Evolutionary conservation across 1,139 yeast genomes (phyloP).

Genomic region (Saccharomyces hybrid): DNA sequence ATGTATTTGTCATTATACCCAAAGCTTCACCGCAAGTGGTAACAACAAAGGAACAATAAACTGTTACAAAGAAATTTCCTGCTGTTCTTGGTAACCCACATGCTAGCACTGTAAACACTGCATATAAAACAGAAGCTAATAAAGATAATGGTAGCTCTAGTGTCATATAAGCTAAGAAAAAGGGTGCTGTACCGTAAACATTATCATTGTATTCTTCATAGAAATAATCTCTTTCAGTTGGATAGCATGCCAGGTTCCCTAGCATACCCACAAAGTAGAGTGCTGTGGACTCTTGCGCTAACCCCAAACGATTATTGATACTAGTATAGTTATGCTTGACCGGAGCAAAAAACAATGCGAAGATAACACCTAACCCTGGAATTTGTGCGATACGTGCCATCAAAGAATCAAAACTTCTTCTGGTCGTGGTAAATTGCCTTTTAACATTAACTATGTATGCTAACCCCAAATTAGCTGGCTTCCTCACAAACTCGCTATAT

Average conservation of each 20-base stretch:
- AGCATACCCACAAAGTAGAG: constrained; percentile 74
- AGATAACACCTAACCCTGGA: constrained; percentile 54
- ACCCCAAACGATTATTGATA: constrained; percentile 59
- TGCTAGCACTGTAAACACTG: constrained; percentile 57
- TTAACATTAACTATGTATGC: constrained; percentile 39
- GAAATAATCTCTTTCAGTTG: constrained; percentile 64
- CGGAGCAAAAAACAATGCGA: constrained; percentile 68
- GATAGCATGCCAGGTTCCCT: constrained; percentile 68
- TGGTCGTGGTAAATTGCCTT: constrained; percentile 46
- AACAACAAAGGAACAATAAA: constrained; percentile 47
- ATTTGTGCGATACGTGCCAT: constrained; percentile 64
- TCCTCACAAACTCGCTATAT: constrained; percentile 17
- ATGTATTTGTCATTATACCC: constrained; percentile 70
- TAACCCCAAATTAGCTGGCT: constrained; percentile 30
- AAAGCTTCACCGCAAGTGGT: constrained; percentile 76
- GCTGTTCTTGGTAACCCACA: constrained; percentile 69
- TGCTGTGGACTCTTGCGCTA: constrained; percentile 66
- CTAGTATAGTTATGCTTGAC: constrained; percentile 52
- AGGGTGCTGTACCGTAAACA: constrained; percentile 60
- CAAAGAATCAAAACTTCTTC: constrained; percentile 54
- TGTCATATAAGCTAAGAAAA: constrained; percentile 55
- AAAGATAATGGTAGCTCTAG: constrained; percentile 72
- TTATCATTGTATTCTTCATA: constrained; percentile 74
- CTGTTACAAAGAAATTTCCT: constrained; percentile 58
- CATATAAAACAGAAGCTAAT: constrained; percentile 49